Percentiles rank a stretch among this genome's conserved stretches.
Conservation (phyloP, 306 rosid genomes). For the Malus orientalis region DNA sequence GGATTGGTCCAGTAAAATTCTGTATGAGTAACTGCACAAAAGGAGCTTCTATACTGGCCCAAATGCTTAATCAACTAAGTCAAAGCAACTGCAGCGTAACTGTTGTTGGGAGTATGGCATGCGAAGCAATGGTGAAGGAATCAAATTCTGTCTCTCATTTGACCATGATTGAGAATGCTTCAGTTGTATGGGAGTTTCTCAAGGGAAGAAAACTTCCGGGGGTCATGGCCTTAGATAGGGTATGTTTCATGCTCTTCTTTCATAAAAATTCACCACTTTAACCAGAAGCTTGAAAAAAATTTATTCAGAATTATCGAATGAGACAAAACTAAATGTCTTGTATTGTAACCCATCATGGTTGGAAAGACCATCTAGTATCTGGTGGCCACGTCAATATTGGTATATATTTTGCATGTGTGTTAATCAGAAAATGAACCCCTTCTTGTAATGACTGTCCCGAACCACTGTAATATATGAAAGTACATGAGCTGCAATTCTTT, state of each 20-base stretch:
- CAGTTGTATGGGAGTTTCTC: constrained; percentile 86
- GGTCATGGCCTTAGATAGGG: constrained; percentile 68
- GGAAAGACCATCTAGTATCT: not conserved
- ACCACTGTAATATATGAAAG: too few relatives aligned
- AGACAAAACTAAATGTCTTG: not conserved
- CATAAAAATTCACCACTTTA: constrained; percentile 1
- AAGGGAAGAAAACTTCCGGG: constrained; percentile 90
- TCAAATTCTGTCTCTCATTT: constrained; percentile 30
- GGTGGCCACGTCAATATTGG: not conserved
- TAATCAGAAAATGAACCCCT: not conserved
- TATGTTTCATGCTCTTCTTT: constrained; percentile 22
- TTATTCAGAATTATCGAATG: not conserved
- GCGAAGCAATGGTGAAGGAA: constrained; percentile 48
- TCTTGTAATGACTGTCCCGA: not conserved
- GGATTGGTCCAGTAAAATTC: constrained; percentile 85
- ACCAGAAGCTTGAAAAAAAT: not conserved
- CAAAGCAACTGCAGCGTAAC: constrained; percentile 47
- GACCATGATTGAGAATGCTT: constrained; percentile 56
- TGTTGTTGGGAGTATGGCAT: constrained; percentile 56
- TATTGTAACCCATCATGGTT: not conserved
- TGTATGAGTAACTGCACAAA: constrained; percentile 22
- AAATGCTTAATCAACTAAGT: constrained; percentile 48
- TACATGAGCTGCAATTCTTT: not conserved
- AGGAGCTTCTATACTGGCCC: constrained; percentile 59
- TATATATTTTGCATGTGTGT: not conserved